Evolutionary conservation across 257 asterid genomes (phyloP).

Genomic region (Pogostemon cablin): DNA sequence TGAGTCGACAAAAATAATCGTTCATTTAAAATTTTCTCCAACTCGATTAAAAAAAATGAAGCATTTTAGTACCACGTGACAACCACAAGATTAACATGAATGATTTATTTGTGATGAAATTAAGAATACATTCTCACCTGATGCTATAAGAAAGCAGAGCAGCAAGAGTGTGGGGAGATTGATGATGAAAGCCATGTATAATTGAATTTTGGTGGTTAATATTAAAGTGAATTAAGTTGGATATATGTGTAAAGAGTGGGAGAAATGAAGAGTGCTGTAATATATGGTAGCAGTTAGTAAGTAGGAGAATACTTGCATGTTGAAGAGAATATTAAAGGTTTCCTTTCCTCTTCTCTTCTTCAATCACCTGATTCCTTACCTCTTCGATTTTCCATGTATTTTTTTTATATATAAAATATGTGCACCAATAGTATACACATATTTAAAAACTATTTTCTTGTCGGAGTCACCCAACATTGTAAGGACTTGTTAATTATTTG

Average conservation of each 20-base stretch:
- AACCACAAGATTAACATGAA: too few species aligned
- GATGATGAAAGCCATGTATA: slow-evolving; percentile 6
- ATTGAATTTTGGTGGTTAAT: background rate
- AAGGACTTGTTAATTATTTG: too few species aligned
- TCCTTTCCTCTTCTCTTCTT: slow-evolving; percentile 59
- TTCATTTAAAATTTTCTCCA: too few species aligned
- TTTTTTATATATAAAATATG: too few species aligned
- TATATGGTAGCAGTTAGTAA: too few species aligned
- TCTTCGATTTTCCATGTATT: too few species aligned
- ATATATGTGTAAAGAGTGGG: background rate
- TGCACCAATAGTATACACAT: too few species aligned
- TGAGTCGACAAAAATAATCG: background rate
- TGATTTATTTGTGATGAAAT: background rate
- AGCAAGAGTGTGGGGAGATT: slow-evolving; percentile 25
- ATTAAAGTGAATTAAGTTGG: background rate
- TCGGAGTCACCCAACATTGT: too few species aligned
- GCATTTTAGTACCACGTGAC: too few species aligned
- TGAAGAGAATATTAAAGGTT: slow-evolving; percentile 27
- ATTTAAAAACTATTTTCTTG: too few species aligned
- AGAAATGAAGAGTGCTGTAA: background rate
- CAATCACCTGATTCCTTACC: slow-evolving; percentile 33
- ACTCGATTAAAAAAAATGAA: too few species aligned
- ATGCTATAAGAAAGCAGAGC: slow-evolving; percentile 38
- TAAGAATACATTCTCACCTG: slow-evolving; percentile 40
- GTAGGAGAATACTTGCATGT: background rate